Evolutionary conservation across 2,329 filamentous ascomycete genomes (phyloP), one percentile per base, ranked within the genome.

Genomic region (Leptographium lundbergii): DNA sequence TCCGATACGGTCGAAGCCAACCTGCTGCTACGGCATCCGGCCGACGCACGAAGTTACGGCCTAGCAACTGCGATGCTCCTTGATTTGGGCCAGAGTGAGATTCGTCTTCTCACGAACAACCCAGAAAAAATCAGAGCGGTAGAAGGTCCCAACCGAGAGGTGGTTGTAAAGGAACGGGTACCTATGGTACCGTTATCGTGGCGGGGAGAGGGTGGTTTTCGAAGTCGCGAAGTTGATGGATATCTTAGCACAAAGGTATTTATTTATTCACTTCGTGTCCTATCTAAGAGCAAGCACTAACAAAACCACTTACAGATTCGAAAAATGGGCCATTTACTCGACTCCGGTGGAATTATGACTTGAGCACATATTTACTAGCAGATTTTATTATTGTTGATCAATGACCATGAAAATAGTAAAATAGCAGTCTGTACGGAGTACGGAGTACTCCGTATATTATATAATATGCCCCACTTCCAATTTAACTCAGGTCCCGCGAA

Each of bases 1-100:
- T 91, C 88, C n/a, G 94, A 99, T 72, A 99, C 94, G 0, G 95
- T 97, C 42, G 91, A 99, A 73, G 94, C 94, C 2, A 99, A 99
- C 67, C 74, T 99, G 53, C 72, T 97, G 27, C 77, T 99, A 50
- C 79, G 94, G 52, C 94, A 99, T 71, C 94, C 94, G 0, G 94
- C 94, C 1, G 94, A 99, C 71, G 94, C 94, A 25, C 79, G 94
- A 58, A 96, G 89, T 66, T 99, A 99, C 68, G 94, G 94, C 1
- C 75, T 99, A n/a, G 94, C 94, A 2, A 99, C 94, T 1, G 91
- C 92, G 0, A 97, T 99, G 80, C 77, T 99, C 58, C 78, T 85
- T 61, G 94, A 99, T 73, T 75, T 99, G 34, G 91, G 89, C 0
- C 80, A 95, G 65, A 71, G 75, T 14, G 88, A 91, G 32, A 85